Evolutionary conservation across 192 early-diverging fungal species (phyloP), one percentile per base, ranked within the genome.

Genomic region (Fimicolochytrium jonesii): DNA sequence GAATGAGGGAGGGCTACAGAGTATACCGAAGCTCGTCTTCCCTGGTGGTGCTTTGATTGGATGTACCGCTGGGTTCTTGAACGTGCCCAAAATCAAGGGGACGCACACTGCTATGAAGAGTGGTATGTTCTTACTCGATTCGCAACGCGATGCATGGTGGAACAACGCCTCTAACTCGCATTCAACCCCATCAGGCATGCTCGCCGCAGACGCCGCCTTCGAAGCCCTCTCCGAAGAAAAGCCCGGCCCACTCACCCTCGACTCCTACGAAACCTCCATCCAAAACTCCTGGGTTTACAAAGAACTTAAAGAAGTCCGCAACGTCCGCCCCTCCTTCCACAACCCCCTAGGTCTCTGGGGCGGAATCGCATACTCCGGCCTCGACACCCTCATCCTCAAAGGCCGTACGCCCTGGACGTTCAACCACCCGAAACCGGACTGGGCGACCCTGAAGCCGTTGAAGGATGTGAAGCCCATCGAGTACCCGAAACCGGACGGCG

Each of bases 101-200:
- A 99, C 94, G 0, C 96, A 99, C 77, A 99, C 90, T n/a, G 92
- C 96, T 42, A 97, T 99, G 94, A 94, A 93, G 76, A 93, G 90
- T 22, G 94, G 94, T 31, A 66, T 55, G 62, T 49, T 11, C n/a
- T 48, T 11, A 5, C 18, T 18, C 33, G 36, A 18, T 4, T 20
- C 55, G 5, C 59, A 10, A 45, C 48, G 17, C 2, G 25, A 13
- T 18, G n/a, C 13, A 17, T 15, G 23, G 15, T 50, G 13, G 0
- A 50, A 17, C 15, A 50, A 13, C 48, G 18, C 48, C 17, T 18
- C 26, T 23, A 50, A 50, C 41, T 31, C 11, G 22, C 55, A 72
- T 42, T 42, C 41, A n/a, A n/a, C n/a, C n/a, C n/a, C n/a, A n/a
- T n/a, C n/a, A n/a, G 76, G 74, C 46, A 97, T 98, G 77, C 69